Evolutionary conservation across 2,329 filamentous ascomycete genomes (phyloP).

Genomic region (Alternaria atra): DNA sequence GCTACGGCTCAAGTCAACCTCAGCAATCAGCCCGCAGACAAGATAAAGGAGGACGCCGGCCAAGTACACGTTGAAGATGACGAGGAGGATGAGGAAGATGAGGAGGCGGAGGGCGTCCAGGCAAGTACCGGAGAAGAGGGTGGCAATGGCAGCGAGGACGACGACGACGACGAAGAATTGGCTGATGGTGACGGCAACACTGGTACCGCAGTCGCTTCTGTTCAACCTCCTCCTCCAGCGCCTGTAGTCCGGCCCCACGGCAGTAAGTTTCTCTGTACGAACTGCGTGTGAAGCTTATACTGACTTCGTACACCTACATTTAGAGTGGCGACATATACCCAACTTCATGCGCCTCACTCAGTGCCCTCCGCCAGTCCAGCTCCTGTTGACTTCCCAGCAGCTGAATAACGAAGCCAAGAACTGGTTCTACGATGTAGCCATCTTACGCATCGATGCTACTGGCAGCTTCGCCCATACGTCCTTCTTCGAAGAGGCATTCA

Average conservation of each 20-base stretch:
- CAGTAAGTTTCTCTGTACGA: neutral
- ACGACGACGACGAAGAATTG: slow-evolving; percentile 12
- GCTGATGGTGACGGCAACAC: slow-evolving; percentile 11
- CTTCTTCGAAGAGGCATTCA: slow-evolving; percentile 44
- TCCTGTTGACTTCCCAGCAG: slow-evolving; percentile 42
- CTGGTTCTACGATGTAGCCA: slow-evolving; percentile 47
- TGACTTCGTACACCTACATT: neutral
- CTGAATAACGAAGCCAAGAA: slow-evolving; percentile 41
- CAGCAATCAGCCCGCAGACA: neutral
- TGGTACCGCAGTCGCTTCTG: slow-evolving; percentile 2
- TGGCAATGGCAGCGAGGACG: neutral
- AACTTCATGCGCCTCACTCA: slow-evolving; percentile 45
- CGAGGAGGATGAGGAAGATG: neutral
- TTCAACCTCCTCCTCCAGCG: slow-evolving; percentile 11
- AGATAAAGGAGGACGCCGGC: slow-evolving; percentile 4
- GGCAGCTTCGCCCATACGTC: slow-evolving; percentile 44
- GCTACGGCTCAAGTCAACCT: neutral
- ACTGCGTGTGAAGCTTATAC: neutral
- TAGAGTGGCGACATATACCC: slow-evolving; percentile 46
- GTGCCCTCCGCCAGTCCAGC: slow-evolving; percentile 41
- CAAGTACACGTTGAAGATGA: neutral
- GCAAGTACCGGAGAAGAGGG: neutral
- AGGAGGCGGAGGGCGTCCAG: neutral
- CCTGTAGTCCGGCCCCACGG: slow-evolving; percentile 23
- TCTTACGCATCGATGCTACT: slow-evolving; percentile 44